Percentiles rank a stretch among this genome's conserved stretches.
These are phyloP conservation scores for Macrolepiota fuliginosa DNA, from an alignment of 768 basidiomycete species.

Conservation along the genomic window DNA sequence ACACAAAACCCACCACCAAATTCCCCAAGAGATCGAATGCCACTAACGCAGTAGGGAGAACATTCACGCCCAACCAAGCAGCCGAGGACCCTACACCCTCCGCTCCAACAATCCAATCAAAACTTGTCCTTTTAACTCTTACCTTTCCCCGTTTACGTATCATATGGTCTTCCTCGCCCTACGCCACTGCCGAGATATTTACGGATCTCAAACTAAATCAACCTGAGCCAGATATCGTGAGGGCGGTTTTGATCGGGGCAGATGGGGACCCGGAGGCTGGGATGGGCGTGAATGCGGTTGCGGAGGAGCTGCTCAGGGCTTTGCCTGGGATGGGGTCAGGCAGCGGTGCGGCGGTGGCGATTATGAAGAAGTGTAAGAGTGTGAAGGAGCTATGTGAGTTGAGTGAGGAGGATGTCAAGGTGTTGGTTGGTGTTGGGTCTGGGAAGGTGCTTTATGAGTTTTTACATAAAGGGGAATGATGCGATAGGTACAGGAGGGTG, in stretches of 20 bases:
- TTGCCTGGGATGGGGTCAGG: slow-evolving; percentile 85
- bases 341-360: slow-evolving; percentile 79
- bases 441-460: slow-evolving; percentile 83
- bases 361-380: slow-evolving; percentile 78
- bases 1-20: slow-evolving; percentile 57
- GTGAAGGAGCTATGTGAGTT: slow-evolving; percentile 75
- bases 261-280: slow-evolving; percentile 70
- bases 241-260: slow-evolving; percentile 78
- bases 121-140: slow-evolving; percentile 85
- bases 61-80: neutral
- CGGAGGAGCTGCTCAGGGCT: slow-evolving; percentile 79
- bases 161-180: slow-evolving; percentile 97
- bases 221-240: slow-evolving; percentile 74
- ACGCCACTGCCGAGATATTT: slow-evolving; percentile 90
- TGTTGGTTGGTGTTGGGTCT: slow-evolving; percentile 75
- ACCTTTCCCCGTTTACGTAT: slow-evolving; percentile 90
- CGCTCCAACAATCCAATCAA: slow-evolving; percentile 75
- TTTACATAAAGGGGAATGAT: slow-evolving; percentile 64
- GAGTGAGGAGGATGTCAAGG: slow-evolving; percentile 58
- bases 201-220: slow-evolving; percentile 82
- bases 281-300: slow-evolving; percentile 66
- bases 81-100: slow-evolving; percentile 23
- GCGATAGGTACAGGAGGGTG: neutral
- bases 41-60: neutral
- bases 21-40: slow-evolving; percentile 53